Evolutionary conservation across 179 eudicot genomes (phyloP).

Genomic region (Corrigiola litoralis): DNA sequence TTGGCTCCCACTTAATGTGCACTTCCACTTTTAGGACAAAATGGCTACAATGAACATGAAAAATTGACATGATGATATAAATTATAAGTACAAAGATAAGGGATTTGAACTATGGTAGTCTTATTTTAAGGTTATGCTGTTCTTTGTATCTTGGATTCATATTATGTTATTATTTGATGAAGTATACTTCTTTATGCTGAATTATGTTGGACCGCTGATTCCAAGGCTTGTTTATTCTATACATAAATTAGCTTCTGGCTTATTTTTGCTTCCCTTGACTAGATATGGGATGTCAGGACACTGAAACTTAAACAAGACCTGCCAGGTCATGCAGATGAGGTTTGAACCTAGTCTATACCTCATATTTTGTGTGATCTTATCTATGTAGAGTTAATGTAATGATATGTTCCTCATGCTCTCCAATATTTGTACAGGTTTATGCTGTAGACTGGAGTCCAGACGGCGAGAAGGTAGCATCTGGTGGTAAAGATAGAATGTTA

Average conservation of each 20-base stretch:
- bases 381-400: too few relatives aligned
- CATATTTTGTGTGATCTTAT: neutral
- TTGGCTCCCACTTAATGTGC: too few relatives aligned
- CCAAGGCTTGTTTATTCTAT: neutral
- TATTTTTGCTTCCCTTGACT: neutral
- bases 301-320: conserved; percentile 87
- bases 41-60: neutral
- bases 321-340: conserved; percentile 97
- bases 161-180: too few relatives aligned
- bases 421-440: conserved; percentile 48
- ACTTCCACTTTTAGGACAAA: neutral
- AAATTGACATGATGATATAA: neutral
- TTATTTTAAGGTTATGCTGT: too few relatives aligned
- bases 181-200: too few relatives aligned
- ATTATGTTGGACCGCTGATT: too few relatives aligned
- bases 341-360: neutral
- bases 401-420: neutral
- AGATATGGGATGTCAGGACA: conserved; percentile 93
- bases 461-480: conserved; percentile 95
- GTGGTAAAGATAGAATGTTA: conserved; percentile 79
- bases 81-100: neutral
- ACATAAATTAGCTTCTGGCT: neutral
- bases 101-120: too few relatives aligned
- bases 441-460: conserved; percentile 99
- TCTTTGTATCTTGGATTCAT: too few relatives aligned